These are phyloP conservation scores for Gossypium lobatum DNA, from an alignment of 441 rosid species.

Conservation along the genomic window DNA sequence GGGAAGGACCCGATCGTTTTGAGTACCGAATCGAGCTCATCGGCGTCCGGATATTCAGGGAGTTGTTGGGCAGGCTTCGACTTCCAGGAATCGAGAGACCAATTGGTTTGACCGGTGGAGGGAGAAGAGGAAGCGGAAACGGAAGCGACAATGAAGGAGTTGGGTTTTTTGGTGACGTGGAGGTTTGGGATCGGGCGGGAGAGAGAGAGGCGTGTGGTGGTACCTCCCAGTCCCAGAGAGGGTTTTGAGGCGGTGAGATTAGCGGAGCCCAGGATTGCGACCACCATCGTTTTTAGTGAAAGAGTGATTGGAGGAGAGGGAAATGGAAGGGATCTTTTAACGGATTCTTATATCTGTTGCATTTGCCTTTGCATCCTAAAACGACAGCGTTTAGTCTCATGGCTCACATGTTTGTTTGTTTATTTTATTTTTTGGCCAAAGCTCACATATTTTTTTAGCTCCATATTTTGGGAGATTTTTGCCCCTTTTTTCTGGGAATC, in stretches of 20 bases:
- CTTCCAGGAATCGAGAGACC: constrained; percentile 59
- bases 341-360: not conserved
- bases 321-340: not conserved
- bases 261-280: constrained; percentile 20
- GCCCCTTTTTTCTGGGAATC: too few species aligned
- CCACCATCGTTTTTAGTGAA: constrained; percentile 11
- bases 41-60: constrained; percentile 53
- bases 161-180: constrained; percentile 12
- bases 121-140: constrained; percentile 28
- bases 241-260: constrained; percentile 22
- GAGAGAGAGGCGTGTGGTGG: constrained; percentile 11
- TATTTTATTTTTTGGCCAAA: too few species aligned
- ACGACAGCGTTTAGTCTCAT: not conserved
- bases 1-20: constrained; percentile 51
- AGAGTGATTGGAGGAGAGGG: not conserved
- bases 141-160: constrained; percentile 7
- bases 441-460: not conserved
- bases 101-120: constrained; percentile 17
- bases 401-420: too few species aligned
- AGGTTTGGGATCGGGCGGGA: constrained; percentile 7
- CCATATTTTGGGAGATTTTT: not conserved
- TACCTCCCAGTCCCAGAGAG: not conserved
- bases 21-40: constrained; percentile 54
- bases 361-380: not conserved
- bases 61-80: constrained; percentile 49